Percentiles rank a stretch among this genome's conserved stretches.
phyloP scores from a whole-genome alignment of 2,329 filamentous ascomycete species.

The Arachnopeziza araneosa region DNA sequence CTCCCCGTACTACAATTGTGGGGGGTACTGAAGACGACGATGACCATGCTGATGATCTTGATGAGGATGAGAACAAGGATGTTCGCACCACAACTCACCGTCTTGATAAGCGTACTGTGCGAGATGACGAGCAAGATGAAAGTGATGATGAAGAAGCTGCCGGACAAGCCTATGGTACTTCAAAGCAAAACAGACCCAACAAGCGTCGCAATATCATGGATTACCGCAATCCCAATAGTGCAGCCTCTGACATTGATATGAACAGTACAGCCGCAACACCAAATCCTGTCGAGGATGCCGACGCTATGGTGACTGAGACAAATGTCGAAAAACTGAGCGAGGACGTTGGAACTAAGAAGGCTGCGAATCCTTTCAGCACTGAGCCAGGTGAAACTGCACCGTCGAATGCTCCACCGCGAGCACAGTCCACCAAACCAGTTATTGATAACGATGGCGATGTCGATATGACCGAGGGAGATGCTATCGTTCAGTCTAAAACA shows the following conservation, averaged over 20 bases:
- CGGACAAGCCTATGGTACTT: constrained; percentile 59
- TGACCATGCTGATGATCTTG: constrained; percentile 60
- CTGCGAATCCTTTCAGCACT: constrained; percentile 13
- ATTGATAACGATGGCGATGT: constrained; percentile 30
- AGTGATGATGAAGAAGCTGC: constrained; percentile 85
- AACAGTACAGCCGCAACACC: constrained; percentile 41
- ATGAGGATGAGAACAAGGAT: constrained; percentile 84
- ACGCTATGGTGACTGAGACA: constrained; percentile 16
- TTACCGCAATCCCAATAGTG: constrained; percentile 48
- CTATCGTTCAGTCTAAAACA: constrained; percentile 2
- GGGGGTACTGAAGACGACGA: constrained; percentile 63
- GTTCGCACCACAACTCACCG: constrained; percentile 73
- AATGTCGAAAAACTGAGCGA: constrained; percentile 27
- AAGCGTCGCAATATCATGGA: constrained; percentile 56
- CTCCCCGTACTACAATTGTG: constrained; percentile 55
- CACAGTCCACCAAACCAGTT: constrained; percentile 22
- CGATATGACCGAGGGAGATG: constrained; percentile 26
- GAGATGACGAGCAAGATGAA: constrained; percentile 77
- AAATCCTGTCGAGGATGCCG: constrained; percentile 22
- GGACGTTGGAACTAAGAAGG: constrained; percentile 28
- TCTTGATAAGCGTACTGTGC: constrained; percentile 72
- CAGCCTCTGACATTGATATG: constrained; percentile 44
- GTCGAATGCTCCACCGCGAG: constrained; percentile 28
- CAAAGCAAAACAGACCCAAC: constrained; percentile 40
- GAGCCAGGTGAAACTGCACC: constrained; percentile 20